phyloP scores from a whole-genome alignment of 2,329 filamentous ascomycete genomes.

The Myriosclerotinia scirpicola region DNA sequence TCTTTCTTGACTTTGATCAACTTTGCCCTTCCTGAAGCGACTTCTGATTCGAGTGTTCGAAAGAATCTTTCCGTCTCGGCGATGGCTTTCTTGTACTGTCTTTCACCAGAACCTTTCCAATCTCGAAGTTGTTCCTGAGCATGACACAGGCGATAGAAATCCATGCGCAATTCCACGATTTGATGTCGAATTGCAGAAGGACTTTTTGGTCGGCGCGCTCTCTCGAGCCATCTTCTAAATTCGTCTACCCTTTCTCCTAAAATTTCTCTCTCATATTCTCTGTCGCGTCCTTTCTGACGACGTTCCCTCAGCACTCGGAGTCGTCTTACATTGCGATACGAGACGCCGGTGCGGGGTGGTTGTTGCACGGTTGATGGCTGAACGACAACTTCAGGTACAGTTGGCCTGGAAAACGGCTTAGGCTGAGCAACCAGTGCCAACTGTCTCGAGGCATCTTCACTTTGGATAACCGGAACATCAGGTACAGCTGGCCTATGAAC shows the following conservation, averaged over 20 bases:
- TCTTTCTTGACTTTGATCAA: background rate
- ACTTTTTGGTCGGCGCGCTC: background rate
- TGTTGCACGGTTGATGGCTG: background rate
- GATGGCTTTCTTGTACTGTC: no score
- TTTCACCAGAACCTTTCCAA: no score
- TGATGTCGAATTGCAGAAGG: background rate
- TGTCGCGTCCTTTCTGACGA: background rate
- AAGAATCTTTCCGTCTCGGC: background rate
- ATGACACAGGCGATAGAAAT: background rate
- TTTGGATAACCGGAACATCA: background rate
- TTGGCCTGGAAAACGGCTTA: no score
- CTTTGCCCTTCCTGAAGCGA: background rate
- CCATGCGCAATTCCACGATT: background rate
- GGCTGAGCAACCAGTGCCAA: no score
- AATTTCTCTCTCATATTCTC: background rate
- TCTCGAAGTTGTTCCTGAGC: no score
- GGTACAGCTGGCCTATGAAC: background rate
- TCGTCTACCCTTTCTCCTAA: no score
- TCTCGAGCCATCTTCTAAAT: background rate
- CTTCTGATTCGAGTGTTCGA: background rate
- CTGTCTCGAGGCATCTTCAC: no score
- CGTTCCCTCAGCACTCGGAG: background rate
- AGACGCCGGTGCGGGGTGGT: background rate
- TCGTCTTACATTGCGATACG: background rate
- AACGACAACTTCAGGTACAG: no score